phyloP scores from a whole-genome alignment of 805 yeast genomes.

The Nakazawaea holstii region DNA sequence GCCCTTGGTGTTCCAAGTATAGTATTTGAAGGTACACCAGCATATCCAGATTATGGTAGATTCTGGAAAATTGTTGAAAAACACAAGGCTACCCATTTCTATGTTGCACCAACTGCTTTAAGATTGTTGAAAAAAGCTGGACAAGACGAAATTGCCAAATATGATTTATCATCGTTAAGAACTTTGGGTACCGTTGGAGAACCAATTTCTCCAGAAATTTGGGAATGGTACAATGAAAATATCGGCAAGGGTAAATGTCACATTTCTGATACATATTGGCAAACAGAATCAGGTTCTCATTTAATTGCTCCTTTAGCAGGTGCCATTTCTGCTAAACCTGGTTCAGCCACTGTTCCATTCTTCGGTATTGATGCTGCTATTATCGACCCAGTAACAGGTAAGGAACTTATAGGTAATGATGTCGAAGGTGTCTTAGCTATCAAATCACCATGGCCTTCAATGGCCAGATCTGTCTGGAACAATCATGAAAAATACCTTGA shows the following conservation, averaged over 20 bases:
- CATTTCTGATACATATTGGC: constrained; percentile 97
- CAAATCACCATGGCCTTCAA: constrained; percentile 94
- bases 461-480: constrained; percentile 92
- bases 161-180: constrained; percentile 81
- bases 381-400: constrained; percentile 90
- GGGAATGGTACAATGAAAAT: constrained; percentile 97
- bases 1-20: constrained; percentile 84
- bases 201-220: constrained; percentile 95
- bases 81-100: constrained; percentile 90
- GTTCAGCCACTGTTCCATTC: constrained; percentile 94
- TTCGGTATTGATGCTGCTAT: constrained; percentile 90
- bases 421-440: constrained; percentile 96
- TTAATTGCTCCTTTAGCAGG: constrained; percentile 94
- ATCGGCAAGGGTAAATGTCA: constrained; percentile 89
- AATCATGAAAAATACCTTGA: constrained; percentile 84
- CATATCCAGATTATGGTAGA: constrained; percentile 90
- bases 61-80: constrained; percentile 95
- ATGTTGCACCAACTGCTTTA: constrained; percentile 97
- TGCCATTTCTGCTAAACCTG: constrained; percentile 91
- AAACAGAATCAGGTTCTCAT: constrained; percentile 96
- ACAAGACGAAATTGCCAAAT: constrained; percentile 71
- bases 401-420: constrained; percentile 77
- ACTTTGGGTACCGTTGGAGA: constrained; percentile 97
- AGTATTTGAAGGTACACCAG: constrained; percentile 96
- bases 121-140: constrained; percentile 85